Evolutionary conservation across 352 stramenopile genomes (phyloP).

Genomic region (Pythium sukuiense): DNA sequence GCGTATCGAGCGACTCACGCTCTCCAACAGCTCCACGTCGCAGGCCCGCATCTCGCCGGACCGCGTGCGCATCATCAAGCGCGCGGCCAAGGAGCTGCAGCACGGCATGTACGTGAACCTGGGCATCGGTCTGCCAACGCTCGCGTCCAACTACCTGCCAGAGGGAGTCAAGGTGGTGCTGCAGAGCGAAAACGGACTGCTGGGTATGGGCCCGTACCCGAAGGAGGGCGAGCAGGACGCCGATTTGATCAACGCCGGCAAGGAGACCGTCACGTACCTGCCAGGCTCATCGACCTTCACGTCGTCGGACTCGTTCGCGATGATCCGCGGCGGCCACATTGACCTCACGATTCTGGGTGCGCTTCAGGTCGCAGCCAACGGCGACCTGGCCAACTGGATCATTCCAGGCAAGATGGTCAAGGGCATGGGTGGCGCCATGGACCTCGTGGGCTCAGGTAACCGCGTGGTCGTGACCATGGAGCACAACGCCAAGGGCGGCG

Average conservation of each 20-base stretch:
- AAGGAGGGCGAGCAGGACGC: constrained; percentile 88
- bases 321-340: constrained; percentile 96
- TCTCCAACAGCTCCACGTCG: constrained; percentile 69
- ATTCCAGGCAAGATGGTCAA: constrained; percentile 97
- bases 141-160: constrained; percentile 95
- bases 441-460: constrained; percentile 93
- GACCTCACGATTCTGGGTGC: constrained; percentile 96
- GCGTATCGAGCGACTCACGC: constrained; percentile 92
- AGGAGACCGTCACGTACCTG: constrained; percentile 95
- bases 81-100: constrained; percentile 85
- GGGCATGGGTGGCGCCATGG: constrained; percentile 98
- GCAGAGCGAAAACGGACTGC: constrained; percentile 95
- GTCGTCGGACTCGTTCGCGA: constrained; percentile 94
- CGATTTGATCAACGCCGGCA: constrained; percentile 97
- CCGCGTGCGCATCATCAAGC: constrained; percentile 93
- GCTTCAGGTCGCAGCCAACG: constrained; percentile 92
- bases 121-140: constrained; percentile 94
- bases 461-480: constrained; percentile 97
- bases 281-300: constrained; percentile 93
- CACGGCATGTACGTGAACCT: constrained; percentile 98
- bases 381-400: constrained; percentile 96
- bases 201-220: constrained; percentile 94
- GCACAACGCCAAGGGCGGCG: constrained; percentile 93
- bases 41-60: constrained; percentile 67
- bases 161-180: constrained; percentile 93